Evolutionary conservation across 2,329 filamentous ascomycete species (phyloP).

Genomic region (Periconia macrospinosa): DNA sequence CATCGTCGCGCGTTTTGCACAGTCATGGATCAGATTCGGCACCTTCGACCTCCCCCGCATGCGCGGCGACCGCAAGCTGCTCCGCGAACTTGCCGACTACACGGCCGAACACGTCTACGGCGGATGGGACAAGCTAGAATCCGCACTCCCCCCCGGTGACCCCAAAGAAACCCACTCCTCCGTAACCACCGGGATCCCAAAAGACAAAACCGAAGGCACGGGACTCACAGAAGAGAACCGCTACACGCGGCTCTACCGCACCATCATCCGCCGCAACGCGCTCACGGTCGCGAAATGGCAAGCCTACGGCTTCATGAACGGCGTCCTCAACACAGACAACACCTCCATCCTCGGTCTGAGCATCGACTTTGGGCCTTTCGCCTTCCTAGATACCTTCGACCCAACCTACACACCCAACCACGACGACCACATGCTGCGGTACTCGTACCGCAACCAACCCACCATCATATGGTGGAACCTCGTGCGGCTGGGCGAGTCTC

Average conservation of each 20-base stretch:
- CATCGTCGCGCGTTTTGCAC: slow-evolving; percentile 88
- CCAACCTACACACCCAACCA: slow-evolving; percentile 95
- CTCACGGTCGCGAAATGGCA: slow-evolving; percentile 91
- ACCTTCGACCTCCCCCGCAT: slow-evolving; percentile 91
- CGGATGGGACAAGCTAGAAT: slow-evolving; percentile 84
- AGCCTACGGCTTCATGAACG: slow-evolving; percentile 99
- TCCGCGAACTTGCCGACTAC: slow-evolving; percentile 77
- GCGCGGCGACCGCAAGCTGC: slow-evolving; percentile 74
- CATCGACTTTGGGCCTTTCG: slow-evolving; percentile 95
- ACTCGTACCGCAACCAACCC: slow-evolving; percentile 91
- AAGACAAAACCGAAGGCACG: slow-evolving; percentile 67
- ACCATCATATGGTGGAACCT: slow-evolving; percentile 99
- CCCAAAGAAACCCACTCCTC: slow-evolving; percentile 52
- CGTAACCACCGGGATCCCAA: slow-evolving; percentile 52
- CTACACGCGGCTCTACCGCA: slow-evolving; percentile 83
- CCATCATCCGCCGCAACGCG: slow-evolving; percentile 84
- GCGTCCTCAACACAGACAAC: slow-evolving; percentile 96
- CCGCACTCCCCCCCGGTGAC: slow-evolving; percentile 51
- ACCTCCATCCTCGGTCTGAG: slow-evolving; percentile 87
- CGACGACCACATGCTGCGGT: slow-evolving; percentile 84
- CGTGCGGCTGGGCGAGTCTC: slow-evolving; percentile 82
- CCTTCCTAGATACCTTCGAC: slow-evolving; percentile 97
- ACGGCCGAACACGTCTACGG: slow-evolving; percentile 84
- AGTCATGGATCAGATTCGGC: slow-evolving; percentile 90
- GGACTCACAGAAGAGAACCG: slow-evolving; percentile 75